These are phyloP conservation scores for Fusarium sp. DNA, from an alignment of 2,329 filamentous ascomycete species.

Conservation along the genomic window DNA sequence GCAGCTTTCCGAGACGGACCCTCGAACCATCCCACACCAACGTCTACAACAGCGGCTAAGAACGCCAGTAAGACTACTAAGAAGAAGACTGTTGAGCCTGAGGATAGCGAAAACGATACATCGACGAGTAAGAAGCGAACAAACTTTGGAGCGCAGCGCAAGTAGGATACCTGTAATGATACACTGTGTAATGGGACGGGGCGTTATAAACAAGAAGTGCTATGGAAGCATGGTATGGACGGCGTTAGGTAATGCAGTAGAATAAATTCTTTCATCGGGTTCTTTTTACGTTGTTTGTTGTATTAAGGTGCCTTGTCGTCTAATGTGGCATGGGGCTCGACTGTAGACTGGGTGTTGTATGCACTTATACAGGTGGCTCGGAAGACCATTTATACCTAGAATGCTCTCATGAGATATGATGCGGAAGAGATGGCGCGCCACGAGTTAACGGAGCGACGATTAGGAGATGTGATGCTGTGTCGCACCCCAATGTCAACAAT, in stretches of 20 bases:
- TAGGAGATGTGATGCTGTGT: neutral
- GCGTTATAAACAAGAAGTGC: conserved; percentile 12
- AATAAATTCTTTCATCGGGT: neutral
- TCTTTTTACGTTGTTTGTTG: neutral
- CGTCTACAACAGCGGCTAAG: conserved; percentile 61
- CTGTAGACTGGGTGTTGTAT: neutral
- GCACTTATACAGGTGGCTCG: neutral
- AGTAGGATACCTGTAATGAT: conserved; percentile 48
- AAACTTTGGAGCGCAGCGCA: conserved; percentile 67
- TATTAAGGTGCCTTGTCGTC: neutral
- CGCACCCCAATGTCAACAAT: neutral
- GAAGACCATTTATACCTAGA: neutral
- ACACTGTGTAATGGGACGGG: neutral
- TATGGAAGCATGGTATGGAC: conserved; percentile 7
- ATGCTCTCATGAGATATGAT: neutral
- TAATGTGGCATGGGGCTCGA: neutral
- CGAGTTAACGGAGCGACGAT: neutral
- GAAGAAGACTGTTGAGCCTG: conserved; percentile 59
- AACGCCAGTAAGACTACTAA: conserved; percentile 64
- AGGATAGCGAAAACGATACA: conserved; percentile 70
- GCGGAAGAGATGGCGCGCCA: neutral
- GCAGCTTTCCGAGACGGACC: conserved; percentile 63
- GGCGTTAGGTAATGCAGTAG: conserved; percentile 19
- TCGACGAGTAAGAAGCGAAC: conserved; percentile 66
- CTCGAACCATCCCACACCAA: conserved; percentile 67